Percentiles rank a stretch among this genome's conserved stretches.
phyloP scores from a whole-genome alignment of 177 flowering plant genomes.

The Tripterygium wilfordii region DNA sequence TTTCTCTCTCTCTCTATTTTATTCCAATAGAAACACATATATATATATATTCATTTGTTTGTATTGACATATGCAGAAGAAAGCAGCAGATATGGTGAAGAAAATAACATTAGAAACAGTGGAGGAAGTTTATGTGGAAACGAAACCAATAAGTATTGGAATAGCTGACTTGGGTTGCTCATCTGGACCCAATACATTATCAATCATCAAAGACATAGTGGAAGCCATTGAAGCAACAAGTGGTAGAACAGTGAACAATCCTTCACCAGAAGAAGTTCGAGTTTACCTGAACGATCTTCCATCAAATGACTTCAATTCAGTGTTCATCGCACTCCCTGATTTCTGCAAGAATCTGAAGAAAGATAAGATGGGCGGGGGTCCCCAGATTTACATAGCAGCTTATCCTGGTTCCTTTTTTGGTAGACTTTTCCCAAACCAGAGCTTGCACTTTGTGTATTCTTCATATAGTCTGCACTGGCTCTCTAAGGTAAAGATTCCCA shows the following conservation, averaged over 20 bases:
- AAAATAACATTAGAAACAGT: constrained; percentile 48
- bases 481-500: constrained; percentile 25
- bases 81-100: constrained; percentile 57
- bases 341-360: constrained; percentile 34
- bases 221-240: constrained; percentile 27
- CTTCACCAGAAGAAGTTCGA: constrained; percentile 40
- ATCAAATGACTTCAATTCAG: constrained; percentile 74
- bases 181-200: constrained; percentile 72
- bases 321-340: constrained; percentile 58
- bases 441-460: constrained; percentile 3
- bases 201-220: constrained; percentile 45
- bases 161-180: constrained; percentile 85
- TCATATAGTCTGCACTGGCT: constrained; percentile 3
- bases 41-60: too few relatives aligned
- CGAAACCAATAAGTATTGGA: constrained; percentile 41
- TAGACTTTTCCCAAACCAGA: background rate
- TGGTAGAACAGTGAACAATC: constrained; percentile 6
- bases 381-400: constrained; percentile 45
- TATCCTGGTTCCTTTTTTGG: constrained; percentile 19
- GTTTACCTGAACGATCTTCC: constrained; percentile 79
- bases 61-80: too few relatives aligned
- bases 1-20: background rate
- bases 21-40: too few relatives aligned
- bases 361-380: constrained; percentile 12
- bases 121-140: constrained; percentile 22